Evolutionary conservation across 2,329 filamentous ascomycete species (phyloP).

Genomic region (Hortaea werneckii): DNA sequence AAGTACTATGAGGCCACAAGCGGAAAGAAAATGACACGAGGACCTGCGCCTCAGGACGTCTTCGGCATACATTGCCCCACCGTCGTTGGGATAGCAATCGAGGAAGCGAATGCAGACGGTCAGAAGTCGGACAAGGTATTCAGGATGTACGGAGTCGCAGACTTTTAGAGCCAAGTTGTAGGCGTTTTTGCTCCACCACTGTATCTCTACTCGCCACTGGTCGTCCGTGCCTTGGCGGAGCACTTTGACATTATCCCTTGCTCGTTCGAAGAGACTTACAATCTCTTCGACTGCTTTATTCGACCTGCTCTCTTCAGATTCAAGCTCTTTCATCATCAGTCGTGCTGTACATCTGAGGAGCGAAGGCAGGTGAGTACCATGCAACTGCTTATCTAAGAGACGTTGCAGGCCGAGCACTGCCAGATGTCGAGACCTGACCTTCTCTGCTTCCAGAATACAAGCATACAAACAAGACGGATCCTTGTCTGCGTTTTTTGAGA

Average conservation of each 20-base stretch:
- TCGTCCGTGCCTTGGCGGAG: conserved; percentile 28
- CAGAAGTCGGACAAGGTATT: conserved; percentile 46
- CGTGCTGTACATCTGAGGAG: conserved; percentile 49
- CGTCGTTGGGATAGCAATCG: conserved; percentile 12
- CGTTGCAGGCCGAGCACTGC: conserved; percentile 50
- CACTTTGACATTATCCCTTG: conserved; percentile 36
- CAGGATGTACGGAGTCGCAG: conserved; percentile 47
- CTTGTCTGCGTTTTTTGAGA: conserved; percentile 45
- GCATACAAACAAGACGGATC: conserved; percentile 62
- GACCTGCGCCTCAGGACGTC: conserved; percentile 47
- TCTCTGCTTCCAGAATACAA: conserved; percentile 67
- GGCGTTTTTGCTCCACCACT: conserved; percentile 75
- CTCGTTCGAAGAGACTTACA: conserved; percentile 45
- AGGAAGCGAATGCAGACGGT: conserved; percentile 30
- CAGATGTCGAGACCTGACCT: conserved; percentile 50
- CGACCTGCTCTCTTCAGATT: conserved; percentile 20
- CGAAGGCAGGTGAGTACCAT: conserved; percentile 49
- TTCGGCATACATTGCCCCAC: conserved; percentile 7
- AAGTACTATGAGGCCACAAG: conserved; percentile 36
- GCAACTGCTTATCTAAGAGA: conserved; percentile 46
- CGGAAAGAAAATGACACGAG: conserved; percentile 60
- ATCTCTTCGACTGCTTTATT: conserved; percentile 35
- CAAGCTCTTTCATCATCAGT: conserved; percentile 36
- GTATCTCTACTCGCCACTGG: conserved; percentile 50
- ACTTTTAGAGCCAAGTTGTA: conserved; percentile 67